phyloP scores from a whole-genome alignment of 1,284 basidiomycete genomes.

The Rhodotorula sp. region DNA sequence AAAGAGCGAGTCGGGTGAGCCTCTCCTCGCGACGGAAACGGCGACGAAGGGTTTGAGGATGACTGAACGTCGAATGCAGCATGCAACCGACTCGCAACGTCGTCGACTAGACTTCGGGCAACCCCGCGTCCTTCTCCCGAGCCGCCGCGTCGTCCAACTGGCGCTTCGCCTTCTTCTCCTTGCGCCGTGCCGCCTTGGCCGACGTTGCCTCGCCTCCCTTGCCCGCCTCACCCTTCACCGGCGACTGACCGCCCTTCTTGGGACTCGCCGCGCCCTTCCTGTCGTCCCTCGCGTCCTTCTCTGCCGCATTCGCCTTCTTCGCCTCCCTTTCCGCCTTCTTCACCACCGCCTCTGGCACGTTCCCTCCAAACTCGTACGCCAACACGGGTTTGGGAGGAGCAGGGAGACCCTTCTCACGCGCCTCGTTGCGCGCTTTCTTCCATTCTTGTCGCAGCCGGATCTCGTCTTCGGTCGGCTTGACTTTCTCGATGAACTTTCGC shows the following conservation, averaged over 20 bases:
- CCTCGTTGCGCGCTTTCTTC: slow-evolving; percentile 27
- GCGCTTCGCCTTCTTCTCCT: slow-evolving; percentile 6
- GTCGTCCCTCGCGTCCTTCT: neutral
- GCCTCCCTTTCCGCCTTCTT: neutral
- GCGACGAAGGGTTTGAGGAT: too few relatives aligned
- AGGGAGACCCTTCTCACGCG: slow-evolving; percentile 19
- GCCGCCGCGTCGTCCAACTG: neutral
- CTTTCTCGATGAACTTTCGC: slow-evolving; percentile 24
- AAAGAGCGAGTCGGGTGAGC: too few relatives aligned
- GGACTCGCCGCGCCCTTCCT: neutral
- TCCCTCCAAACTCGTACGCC: slow-evolving; percentile 30
- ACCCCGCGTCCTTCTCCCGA: neutral
- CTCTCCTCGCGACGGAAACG: too few relatives aligned
- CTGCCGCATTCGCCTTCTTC: slow-evolving; percentile 2
- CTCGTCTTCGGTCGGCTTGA: slow-evolving; percentile 26
- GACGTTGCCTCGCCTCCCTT: slow-evolving; percentile 1
- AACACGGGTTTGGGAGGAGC: slow-evolving; percentile 18
- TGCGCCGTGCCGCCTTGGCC: slow-evolving; percentile 2
- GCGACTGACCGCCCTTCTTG: neutral
- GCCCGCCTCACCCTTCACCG: neutral
- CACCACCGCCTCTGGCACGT: slow-evolving; percentile 9
- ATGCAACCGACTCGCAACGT: too few relatives aligned
- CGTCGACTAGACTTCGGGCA: slow-evolving; percentile 21
- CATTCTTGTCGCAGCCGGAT: slow-evolving; percentile 19
- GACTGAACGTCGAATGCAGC: too few relatives aligned